A percentile compares a stretch with the other conserved stretches of the same genome.
These are phyloP conservation scores for Flammula alnicola DNA, from an alignment of 1,284 basidiomycete species.

Conservation along the genomic window DNA sequence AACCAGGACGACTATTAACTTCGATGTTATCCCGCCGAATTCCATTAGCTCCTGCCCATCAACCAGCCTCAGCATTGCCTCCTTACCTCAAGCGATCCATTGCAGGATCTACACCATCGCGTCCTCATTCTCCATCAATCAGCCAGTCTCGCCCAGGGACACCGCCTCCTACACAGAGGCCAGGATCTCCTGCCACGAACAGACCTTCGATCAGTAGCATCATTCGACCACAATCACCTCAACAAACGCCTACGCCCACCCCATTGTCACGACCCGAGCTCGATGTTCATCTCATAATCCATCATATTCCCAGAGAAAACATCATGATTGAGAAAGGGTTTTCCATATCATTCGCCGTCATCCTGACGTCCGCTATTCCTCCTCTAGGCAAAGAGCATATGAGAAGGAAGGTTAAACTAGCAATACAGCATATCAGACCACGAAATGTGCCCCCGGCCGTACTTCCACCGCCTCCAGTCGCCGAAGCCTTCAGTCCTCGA, in stretches of 20 bases:
- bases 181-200: constrained; percentile 60
- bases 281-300: constrained; percentile 63
- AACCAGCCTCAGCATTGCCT: constrained; percentile 69
- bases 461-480: constrained; percentile 22
- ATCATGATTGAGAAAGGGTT: constrained; percentile 63
- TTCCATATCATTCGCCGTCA: constrained; percentile 53
- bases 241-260: constrained; percentile 25
- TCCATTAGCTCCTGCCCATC: constrained; percentile 50
- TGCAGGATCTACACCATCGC: constrained; percentile 45
- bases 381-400: constrained; percentile 33
- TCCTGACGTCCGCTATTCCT: constrained; percentile 48
- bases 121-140: constrained; percentile 58
- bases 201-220: constrained; percentile 43
- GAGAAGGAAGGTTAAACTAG: constrained; percentile 52
- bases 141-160: constrained; percentile 51
- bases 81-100: constrained; percentile 66
- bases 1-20: constrained; percentile 82
- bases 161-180: constrained; percentile 48
- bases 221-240: constrained; percentile 55
- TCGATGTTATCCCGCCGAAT: constrained; percentile 81
- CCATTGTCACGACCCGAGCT: constrained; percentile 42
- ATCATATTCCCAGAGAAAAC: constrained; percentile 48
- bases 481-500: constrained; percentile 48
- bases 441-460: constrained; percentile 32
- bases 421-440: constrained; percentile 65